A percentile compares a stretch with the other conserved stretches of the same genome.
Evolutionary conservation across 1,284 basidiomycete species (phyloP).

Genomic region (Exobasidium cylindrosporum): DNA sequence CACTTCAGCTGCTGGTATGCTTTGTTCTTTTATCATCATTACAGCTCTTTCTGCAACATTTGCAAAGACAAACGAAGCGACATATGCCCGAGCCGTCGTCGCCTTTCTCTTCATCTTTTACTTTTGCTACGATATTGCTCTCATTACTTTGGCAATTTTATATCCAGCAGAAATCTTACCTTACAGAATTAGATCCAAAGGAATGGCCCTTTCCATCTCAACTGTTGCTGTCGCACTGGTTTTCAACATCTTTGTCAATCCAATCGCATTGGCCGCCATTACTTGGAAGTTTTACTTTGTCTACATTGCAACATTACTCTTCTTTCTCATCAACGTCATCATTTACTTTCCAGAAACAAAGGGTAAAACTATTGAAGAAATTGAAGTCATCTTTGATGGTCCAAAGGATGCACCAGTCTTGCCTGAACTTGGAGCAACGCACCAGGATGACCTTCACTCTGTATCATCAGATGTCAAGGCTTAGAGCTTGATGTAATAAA

Average conservation of each 20-base stretch:
- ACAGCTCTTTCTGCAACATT: slow-evolving; percentile 10
- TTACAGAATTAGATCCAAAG: slow-evolving; percentile 24
- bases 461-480: no score
- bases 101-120: slow-evolving; percentile 14
- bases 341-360: slow-evolving; percentile 30
- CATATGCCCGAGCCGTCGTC: neutral
- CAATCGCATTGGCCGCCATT: slow-evolving; percentile 27
- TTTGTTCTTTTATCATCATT: slow-evolving; percentile 9
- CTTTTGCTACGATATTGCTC: slow-evolving; percentile 15
- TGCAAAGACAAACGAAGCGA: neutral
- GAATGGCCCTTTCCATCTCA: slow-evolving; percentile 22
- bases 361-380: slow-evolving; percentile 12
- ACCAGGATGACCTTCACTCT: no score
- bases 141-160: slow-evolving; percentile 19
- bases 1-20: slow-evolving; percentile 10
- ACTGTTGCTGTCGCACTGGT: slow-evolving; percentile 23
- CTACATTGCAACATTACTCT: slow-evolving; percentile 23
- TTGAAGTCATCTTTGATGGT: slow-evolving; percentile 19
- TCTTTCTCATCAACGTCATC: slow-evolving; percentile 30
- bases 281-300: slow-evolving; percentile 32
- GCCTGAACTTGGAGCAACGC: no score
- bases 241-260: slow-evolving; percentile 29
- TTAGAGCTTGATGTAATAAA: no score
- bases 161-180: slow-evolving; percentile 27
- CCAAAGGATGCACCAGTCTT: no score